Evolutionary conservation across 192 early-diverging fungal genomes (phyloP), one percentile per base, ranked within the genome.

Genomic region (Dimargaris xerosporica): DNA sequence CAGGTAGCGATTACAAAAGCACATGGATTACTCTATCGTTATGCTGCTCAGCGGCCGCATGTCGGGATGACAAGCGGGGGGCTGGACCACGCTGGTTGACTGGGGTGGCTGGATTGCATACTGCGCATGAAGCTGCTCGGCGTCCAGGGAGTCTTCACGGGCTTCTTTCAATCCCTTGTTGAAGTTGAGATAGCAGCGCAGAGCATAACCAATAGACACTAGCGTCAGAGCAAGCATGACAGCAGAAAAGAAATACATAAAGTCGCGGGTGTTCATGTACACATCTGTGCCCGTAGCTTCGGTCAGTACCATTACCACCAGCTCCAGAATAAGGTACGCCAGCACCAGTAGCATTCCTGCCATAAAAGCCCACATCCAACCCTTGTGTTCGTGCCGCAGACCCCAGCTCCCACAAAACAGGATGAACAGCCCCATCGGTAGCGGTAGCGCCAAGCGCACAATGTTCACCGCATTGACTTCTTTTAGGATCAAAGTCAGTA

Each of bases 401-500:
- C 71, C 73, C 67, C 67, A 71, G 53, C 70, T 73, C 5, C 71
- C 68, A 62, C 71, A 51, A 0, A 71, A 66, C 54, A 78, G 66
- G 28, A 78, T 73, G 55, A 75, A 63, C n/a, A 75, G 67, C 1
- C 12, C 21, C 1, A 53, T 13, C 2, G 26, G 26, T 5, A 53
- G 26, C 2, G 52, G 3, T 3, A 26, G 1, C 2, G 25, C 13
- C 21, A 28, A 1, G 23, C 52, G 52, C 23, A 26, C 1, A 5
- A n/a, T 25, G 25, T 19, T 19, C 3, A 3, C 1, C 12, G 5
- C 19, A 62, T 68, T 73, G 30, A 67, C 69, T 2, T 71, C 70
- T 16, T 73, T 72, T 28, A 78, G 69, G 54, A 73, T 69, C 46
- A 85, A 63, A 41, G 85, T 71, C 25, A 78, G 82, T 25, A 88